phyloP scores from a whole-genome alignment of 1,284 basidiomycete genomes.

The Amylostereum areolatum region DNA sequence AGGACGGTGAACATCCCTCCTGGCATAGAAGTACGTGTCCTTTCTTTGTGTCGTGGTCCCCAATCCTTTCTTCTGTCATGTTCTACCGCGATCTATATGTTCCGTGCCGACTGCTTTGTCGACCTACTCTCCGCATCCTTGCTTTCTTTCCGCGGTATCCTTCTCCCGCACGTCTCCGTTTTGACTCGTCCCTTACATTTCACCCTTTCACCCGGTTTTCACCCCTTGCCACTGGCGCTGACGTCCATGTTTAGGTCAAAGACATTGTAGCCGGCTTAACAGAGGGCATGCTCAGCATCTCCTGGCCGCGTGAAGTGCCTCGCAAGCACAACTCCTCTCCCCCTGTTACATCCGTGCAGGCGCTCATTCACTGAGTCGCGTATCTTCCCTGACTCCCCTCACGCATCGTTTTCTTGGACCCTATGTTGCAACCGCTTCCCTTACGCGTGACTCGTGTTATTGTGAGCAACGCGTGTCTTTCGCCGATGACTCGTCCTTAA shows the following conservation, averaged over 20 bases:
- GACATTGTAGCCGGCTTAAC: slow-evolving; percentile 23
- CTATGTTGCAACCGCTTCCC: too few relatives aligned
- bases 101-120: background rate
- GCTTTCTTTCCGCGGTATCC: background rate
- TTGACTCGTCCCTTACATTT: background rate
- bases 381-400: too few relatives aligned
- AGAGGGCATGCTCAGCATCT: slow-evolving; percentile 44
- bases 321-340: background rate
- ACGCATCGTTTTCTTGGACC: too few relatives aligned
- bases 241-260: slow-evolving; percentile 12
- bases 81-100: background rate
- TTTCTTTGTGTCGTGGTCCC: slow-evolving; percentile 3
- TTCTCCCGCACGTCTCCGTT: background rate
- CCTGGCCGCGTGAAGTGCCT: slow-evolving; percentile 35
- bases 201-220: background rate
- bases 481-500: too few relatives aligned
- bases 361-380: background rate
- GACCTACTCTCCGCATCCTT: background rate
- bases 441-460: too few relatives aligned
- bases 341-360: background rate
- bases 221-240: too few relatives aligned
- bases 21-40: slow-evolving; percentile 40
- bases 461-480: too few relatives aligned
- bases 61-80: background rate
- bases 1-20: slow-evolving; percentile 38